Base-by-base conservation (phyloP, 225 moss, liverwort and hornwort genomes). In the Rhytidiadelphus loreus region DNA sequence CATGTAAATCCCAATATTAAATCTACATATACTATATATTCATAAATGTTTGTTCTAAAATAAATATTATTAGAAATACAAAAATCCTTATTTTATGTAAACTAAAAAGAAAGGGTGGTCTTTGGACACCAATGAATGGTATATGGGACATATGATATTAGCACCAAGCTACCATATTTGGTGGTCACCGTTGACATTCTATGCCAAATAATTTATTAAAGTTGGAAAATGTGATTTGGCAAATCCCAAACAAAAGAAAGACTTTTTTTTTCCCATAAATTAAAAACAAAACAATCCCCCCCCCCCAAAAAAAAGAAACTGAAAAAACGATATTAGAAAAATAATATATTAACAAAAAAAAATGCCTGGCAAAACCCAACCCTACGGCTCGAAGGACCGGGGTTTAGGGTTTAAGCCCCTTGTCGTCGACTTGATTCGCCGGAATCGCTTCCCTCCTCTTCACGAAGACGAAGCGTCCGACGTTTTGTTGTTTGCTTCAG, bases 111-210 rank as follows among this genome's bases (percentile, higher is more conserved):
- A 19, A 48, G 1, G 19, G 7, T 46, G 48, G 4, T 48, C 3
- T 50, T 33, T 33, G 13, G 7, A 75, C 8, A 76, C 8, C 8
- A 50, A 13, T 50, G 52, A 75, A 33, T 33, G 28, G n/a, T n/a
- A n/a, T 0, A 28, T 72, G 3, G 6, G 5, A 50, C 33, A 52
- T 12, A 52, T 77, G 15, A 1, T 37, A 55, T 37, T 53, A 37
- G 4, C 24, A 52, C 52, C 14, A 53, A 76, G 23, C 24, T 35
- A 14, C 12, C 5, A 0, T 77, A 24, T 15, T 16, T n/a, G 16
- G 37, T 56, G 6, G 9, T 78, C 1, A 17, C 0, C 1, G 26
- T n/a, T 0, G 0, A 0, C 26, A 39, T 39, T n/a, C 6, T 2
- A 0, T 56, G 6, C 6, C 26, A n/a, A 16, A 78, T 37, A 53